Evolutionary conservation across 768 basidiomycete species (phyloP), one percentile per base, ranked within the genome.

Genomic region (Pleurotus cornucopiae): DNA sequence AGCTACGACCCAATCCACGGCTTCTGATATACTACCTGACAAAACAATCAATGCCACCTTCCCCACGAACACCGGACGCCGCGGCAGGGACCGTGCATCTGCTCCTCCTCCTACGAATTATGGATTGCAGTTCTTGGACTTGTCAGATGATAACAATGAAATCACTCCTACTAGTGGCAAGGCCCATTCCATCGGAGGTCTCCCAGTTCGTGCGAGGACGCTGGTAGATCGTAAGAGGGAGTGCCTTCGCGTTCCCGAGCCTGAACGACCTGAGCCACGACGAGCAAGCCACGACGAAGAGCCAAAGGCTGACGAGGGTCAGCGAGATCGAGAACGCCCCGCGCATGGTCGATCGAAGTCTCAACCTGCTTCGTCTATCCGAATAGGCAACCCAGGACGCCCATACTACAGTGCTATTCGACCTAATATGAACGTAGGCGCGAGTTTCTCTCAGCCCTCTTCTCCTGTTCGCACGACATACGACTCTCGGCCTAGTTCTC

Each of bases 371-470:
- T 62, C 69, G 41, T 60, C 56, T 34, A 67, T 70, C 49, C 77
- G 75, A 6, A 67, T 83, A 25, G 81, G 81, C 1, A 79, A 79
- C 58, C 80, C 81, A 9, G 75, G 66, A 51, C 71, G 82, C 16
- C 82, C 81, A 11, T 81, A 80, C 61, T 83, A 83, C 63, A 73
- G 75, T 20, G 81, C 75, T 48, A 83, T 83, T 49, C 79, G 81
- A 34, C 59, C 58, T 21, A 66, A 69, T 70, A 71, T 71, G 73
- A 59, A 57, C 40, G 49, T 46, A 7, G 12, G 46, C 21, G 40
- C 41, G 44, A 48, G 51, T 53, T 30, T 41, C 34, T 53, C 51
- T 11, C 51, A 40, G 20, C 51, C 51, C 18, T 39, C 51, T 9
- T 53, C 51, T n/a, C 51, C 51, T 38, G 39, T 23, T 21, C 51